These are phyloP conservation scores for Phyllosticta citribraziliensis DNA, from an alignment of 2,329 filamentous ascomycete species.

Conservation along the genomic window DNA sequence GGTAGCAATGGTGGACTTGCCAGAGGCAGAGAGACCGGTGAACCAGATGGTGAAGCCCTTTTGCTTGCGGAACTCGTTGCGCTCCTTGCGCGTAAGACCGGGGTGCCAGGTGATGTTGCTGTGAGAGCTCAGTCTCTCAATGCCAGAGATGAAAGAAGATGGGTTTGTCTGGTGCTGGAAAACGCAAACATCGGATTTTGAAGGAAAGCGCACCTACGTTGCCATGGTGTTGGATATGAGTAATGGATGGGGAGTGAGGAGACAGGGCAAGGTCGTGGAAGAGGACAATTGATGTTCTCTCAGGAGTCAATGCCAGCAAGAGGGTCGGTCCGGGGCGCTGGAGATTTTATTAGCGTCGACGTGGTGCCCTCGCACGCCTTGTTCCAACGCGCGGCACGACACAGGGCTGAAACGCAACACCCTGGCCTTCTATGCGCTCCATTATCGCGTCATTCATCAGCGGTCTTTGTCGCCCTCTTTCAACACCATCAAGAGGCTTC, in stretches of 20 bases:
- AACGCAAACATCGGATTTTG: background rate
- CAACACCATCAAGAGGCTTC: background rate
- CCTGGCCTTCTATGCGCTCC: background rate
- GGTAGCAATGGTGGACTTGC: constrained; percentile 94
- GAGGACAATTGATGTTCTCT: background rate
- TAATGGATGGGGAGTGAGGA: background rate
- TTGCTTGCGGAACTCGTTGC: constrained; percentile 66
- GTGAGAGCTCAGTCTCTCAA: constrained; percentile 9
- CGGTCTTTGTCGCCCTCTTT: background rate
- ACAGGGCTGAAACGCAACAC: background rate
- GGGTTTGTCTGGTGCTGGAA: background rate
- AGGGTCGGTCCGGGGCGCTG: background rate
- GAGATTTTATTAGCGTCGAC: background rate
- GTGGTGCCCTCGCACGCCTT: background rate
- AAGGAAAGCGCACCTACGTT: constrained; percentile 20
- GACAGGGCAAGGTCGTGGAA: background rate
- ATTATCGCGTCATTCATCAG: background rate
- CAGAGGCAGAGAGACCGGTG: constrained; percentile 89
- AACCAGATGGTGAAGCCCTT: constrained; percentile 95
- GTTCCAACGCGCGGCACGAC: background rate
- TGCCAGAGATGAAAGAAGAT: background rate
- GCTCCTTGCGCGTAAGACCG: constrained; percentile 68
- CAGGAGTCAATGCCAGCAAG: background rate
- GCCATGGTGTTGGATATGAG: constrained; percentile 18
- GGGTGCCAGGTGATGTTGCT: constrained; percentile 91